phyloP scores from a whole-genome alignment of 768 basidiomycete genomes.

The Lactifluus volemus region DNA sequence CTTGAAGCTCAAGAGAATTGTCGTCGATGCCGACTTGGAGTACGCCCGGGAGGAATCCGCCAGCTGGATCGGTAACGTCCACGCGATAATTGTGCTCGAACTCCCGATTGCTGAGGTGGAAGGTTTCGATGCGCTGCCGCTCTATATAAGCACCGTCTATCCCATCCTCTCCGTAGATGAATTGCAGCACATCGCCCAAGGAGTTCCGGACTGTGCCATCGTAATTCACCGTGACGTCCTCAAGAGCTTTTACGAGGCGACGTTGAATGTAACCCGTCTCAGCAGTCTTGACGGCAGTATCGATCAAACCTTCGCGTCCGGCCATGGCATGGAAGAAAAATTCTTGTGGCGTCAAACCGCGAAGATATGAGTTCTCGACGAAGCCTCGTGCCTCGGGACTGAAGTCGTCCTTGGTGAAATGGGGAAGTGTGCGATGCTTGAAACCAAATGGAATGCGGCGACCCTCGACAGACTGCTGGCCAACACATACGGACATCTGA shows the following conservation, averaged over 20 bases:
- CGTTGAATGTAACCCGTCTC: conserved; percentile 99
- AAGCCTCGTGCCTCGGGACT: conserved; percentile 97
- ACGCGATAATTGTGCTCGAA: conserved; percentile 94
- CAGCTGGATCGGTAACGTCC: conserved; percentile 78
- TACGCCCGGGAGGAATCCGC: conserved; percentile 70
- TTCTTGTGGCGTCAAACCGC: conserved; percentile 94
- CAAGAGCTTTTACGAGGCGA: conserved; percentile 93
- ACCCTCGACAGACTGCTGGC: conserved; percentile 97
- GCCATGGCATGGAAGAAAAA: conserved; percentile 99
- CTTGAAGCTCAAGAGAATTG: conserved; percentile 74
- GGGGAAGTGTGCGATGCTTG: conserved; percentile 90
- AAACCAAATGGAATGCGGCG: conserved; percentile 98
- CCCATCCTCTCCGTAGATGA: conserved; percentile 96
- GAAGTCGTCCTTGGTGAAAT: conserved; percentile 98
- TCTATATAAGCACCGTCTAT: conserved; percentile 99
- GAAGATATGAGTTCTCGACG: conserved; percentile 97
- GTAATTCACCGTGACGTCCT: conserved; percentile 96
- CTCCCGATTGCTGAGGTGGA: conserved; percentile 66
- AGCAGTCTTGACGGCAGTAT: conserved; percentile 99
- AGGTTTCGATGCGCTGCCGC: conserved; percentile 88
- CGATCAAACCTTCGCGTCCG: conserved; percentile 96
- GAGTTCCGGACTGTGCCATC: conserved; percentile 98
- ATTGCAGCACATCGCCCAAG: conserved; percentile 91
- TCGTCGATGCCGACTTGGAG: conserved; percentile 86
- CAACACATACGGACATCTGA: conserved; percentile 99